Evolutionary conservation across 1,139 yeast genomes (phyloP), one percentile per base, ranked within the genome.

Genomic region (Scheffersomyces quercinus): DNA sequence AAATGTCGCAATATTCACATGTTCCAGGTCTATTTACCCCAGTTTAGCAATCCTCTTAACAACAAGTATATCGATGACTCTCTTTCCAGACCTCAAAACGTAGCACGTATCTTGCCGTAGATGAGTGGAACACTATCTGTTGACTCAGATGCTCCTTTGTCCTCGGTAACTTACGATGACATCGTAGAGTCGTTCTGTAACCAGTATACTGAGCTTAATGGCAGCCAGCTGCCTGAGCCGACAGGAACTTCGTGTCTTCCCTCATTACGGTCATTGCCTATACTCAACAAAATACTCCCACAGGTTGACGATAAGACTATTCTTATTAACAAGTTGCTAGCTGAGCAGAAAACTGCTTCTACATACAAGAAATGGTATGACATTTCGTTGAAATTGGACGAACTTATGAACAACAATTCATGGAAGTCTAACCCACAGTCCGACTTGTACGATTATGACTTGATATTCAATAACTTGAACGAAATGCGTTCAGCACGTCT

Each of bases 341-440:
- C 68, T 11, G 76, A 77, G 48, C 87, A 82, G 62, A 75, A 73
- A 43, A 72, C 79, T 5, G 85, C 90, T 1, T 73, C 78, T 4
- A 79, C 86, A 1, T 91, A 88, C 59, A 67, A 70, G 9, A 81
- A 81, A 40, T 93, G 97, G 97, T 70, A 77, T 35, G 77, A 74
- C 0, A 75, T 82, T 0, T 83, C 95, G 7, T 60, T 74, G 24
- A 62, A 79, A 47, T 68, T 91, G 26, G 99, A 93, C 59, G 73
- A 72, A 38, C 57, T 86, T 11, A 71, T 82, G 42, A 82, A 83
- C 7, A 78, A 82, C 47, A 81, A 85, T 43, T 60, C 65, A 7
- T 93, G 98, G 98, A 89, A 88, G 56, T 59, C 69, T 11, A 72
- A 75, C 40, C 76, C 76, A 3, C 81, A 78, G 46, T 80, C 90